Base-by-base conservation (phyloP, 495 filamentous ascomycete species). In the Lasiosphaeris hirsuta region DNA sequence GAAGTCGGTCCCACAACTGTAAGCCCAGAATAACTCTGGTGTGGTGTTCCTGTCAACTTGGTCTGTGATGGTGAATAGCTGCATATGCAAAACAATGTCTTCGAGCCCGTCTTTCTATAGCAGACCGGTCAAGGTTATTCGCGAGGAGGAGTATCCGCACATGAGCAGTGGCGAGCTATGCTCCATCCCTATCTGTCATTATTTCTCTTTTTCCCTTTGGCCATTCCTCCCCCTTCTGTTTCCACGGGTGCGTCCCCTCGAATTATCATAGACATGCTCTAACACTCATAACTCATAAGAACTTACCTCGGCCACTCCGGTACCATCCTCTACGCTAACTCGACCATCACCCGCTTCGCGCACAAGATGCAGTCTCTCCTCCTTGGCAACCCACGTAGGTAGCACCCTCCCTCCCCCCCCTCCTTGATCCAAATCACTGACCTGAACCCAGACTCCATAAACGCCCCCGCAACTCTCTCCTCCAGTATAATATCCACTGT, bases 251-350 rank as follows among this genome's bases (percentile, higher is more conserved):
- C n/a, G n/a, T n/a, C n/a, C n/a, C n/a, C n/a, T 33, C 54, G 38
- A 33, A 58, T 43, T 23, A 30, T 49, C 11, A 17, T 18, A 35
- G 11, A 15, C 34, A 0, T 11, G 4, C 23, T n/a, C 33, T 10
- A 13, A 37, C 9, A 23, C 8, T 36, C 37, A 30, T 37, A 23
- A 5, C 23, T 37, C 2, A 10, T 11, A 79, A 75, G 75, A n/a
- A 60, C 72, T 46, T 92, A 92, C 69, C 83, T 92, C 30, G 88
- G 91, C 63, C 87, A 92, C 74, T 82, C 81, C 19, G 88, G 88
- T 14, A 81, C 87, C n/a, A 89, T 88, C 3, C 78, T 89, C 40
- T 88, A 87, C 57, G 80, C 87, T 15, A 81, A 73, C 63, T 85
- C 87, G 10, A 74, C 85, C 18, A 69, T 89, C 23, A 72, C 80